Evolutionary conservation across 352 stramenopile genomes (phyloP), one percentile per base, ranked within the genome.

Genomic region (Peronospora farinosa): DNA sequence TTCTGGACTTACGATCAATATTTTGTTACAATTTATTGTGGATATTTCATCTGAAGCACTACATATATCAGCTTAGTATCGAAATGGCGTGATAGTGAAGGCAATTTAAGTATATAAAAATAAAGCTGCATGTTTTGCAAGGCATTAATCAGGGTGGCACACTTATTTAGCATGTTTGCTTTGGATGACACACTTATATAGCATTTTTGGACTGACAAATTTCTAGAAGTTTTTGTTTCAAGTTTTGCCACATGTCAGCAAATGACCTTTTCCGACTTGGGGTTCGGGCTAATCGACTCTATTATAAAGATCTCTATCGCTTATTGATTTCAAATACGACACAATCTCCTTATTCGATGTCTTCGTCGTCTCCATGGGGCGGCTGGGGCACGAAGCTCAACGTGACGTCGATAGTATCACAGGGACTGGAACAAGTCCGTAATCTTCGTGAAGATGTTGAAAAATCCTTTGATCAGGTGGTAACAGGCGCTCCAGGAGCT

Each of bases 381-480:
- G 65, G 64, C 21, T 90, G 79, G 79, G 67, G 76, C 46, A 55
- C 68, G 47, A 78, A 80, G 55, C 51, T 92, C 47, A 92, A 89
- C 46, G 73, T 92, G 38, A 78, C 80, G 55, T 87, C 74, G 28
- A 85, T 92, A 62, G 82, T 92, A 28, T 86, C 77, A 13, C 82
- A 91, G 54, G 82, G 82, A 11, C 61, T 92, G 27, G 82, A 92
- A 54, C 82, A 92, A 56, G 82, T 92, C 46, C 74, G 63, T 35
- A 88, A 69, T 70, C 65, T 92, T 48, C 80, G 80, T 16, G 82
- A 92, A 57, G 82, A 92, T 53, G 82, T 92, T 43, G 82, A 92
- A 61, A 92, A 92, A 61, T 83, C 88, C 49, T 92, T 92, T 47
- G 82, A 92, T 40, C 75, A 92, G 52, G 77, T 80, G 31, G 77